Base-by-base conservation (phyloP, 768 basidiomycete genomes). In the Auriscalpium microsporum region DNA sequence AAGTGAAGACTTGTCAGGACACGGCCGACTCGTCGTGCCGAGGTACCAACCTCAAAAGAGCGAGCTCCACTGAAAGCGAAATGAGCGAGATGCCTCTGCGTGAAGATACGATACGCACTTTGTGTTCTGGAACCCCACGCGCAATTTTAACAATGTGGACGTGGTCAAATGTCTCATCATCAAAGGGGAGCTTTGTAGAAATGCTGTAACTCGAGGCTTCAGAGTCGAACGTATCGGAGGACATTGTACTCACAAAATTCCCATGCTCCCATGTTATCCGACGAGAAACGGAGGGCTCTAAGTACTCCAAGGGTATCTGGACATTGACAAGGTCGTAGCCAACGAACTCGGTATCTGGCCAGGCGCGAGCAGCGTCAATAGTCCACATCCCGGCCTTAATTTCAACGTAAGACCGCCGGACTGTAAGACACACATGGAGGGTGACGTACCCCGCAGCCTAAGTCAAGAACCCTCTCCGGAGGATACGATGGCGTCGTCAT, bases 151-250 rank as follows among this genome's bases (percentile, higher is more conserved):
- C 75, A 50, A 90, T 78, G 61, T 85, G 89, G n/a, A 90, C 81
- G 66, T 86, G 81, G 67, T 90, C 88, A 58, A 90, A 90, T 61
- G 86, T 81, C 57, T 90, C 86, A 53, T 90, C 88, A 14, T 89
- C 86, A 64, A 89, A 90, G 0, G 88, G 88, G 17, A 90, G 73
- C 62, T 77, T 85, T 10, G 81, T 87, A 48, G 87, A 86, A 62
- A 90, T 69, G 67, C 87, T 90, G 53, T 23, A 16, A 53, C 21
- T 19, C 45, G 33, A 52, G 52, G 17, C 19, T 45, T 45, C 11
- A 50, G 34, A 36, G 48, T 50, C 33, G 14, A 45, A 13, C 8
- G 38, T 45, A 13, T 55, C 49, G 9, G 45, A 45, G 48, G 17
- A 48, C 52, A 33, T 4, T 47, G 19, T 21, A 65, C 79, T 64